Base-by-base conservation (phyloP, 192 early-diverging fungal genomes). In the Haplosporangium gracile region DNA sequence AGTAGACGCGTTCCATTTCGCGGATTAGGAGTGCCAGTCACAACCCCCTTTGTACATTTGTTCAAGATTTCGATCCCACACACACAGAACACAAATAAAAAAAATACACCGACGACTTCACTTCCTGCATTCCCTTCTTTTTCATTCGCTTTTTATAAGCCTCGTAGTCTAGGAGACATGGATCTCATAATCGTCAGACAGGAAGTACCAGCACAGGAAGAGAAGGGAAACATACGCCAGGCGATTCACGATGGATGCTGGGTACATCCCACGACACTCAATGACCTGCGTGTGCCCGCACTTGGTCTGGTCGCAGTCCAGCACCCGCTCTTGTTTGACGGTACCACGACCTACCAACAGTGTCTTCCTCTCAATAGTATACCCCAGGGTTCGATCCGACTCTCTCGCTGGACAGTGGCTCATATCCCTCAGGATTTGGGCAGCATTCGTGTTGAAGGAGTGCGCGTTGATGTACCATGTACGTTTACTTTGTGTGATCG, bases 261-360 rank as follows among this genome's bases (percentile, higher is more conserved):
- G 70, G 13, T 79, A 13, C 70, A 79, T 60, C 70, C 78, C 15
- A 18, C 13, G 4, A 79, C 78, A 4, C 29, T 79, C 70, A 36
- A 34, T 34, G 78, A 73, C 2, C 29, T 79, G 26, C 51, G 78
- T 13, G 60, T 80, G 5, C 60, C 79, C 22, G 34, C 71, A 24
- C 57, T 80, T 10, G 79, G 79, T 0, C 18, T 80, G 2, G 45
- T 68, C 32, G 42, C 79, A 22, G 45, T 80, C 3, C 71, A 73
- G 47, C 38, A 72, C 8, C 20, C 72, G 2, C 8, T n/a, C 16
- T 34, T 80, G 15, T 74, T 80, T 22, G 36, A 47, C 32, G 79
- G 72, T 18, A 57, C 71, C 18, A 74, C 43, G 32, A 32, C 38
- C n/a, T 74, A n/a, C 47, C 26, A 68, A 9, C 42, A 60, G 22